These are phyloP conservation scores for Komagataella kurtzmanii DNA, from an alignment of 805 yeast genomes.

Conservation along the genomic window DNA sequence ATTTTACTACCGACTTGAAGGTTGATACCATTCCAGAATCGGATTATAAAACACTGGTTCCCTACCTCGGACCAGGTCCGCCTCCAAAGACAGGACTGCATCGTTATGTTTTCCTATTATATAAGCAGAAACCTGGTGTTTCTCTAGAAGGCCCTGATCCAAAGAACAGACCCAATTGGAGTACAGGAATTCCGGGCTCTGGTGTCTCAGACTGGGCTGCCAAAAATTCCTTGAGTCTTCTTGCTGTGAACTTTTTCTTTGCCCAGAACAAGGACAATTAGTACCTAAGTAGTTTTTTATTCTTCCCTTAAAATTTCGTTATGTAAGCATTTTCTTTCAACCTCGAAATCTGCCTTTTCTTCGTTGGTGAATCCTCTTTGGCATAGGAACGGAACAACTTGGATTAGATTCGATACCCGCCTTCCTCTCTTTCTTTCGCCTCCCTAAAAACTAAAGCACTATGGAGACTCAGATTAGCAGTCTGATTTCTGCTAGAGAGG, in stretches of 20 bases:
- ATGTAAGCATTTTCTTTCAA: neutral
- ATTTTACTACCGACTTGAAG: conserved; percentile 21
- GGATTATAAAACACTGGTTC: conserved; percentile 18
- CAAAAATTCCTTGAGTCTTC: conserved; percentile 46
- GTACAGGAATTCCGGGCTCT: conserved; percentile 66
- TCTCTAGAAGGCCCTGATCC: conserved; percentile 21
- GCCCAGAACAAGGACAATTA: conserved; percentile 43
- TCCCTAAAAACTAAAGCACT: neutral
- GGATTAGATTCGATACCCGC: neutral
- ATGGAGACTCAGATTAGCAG: conserved; percentile 1
- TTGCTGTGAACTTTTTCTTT: conserved; percentile 71
- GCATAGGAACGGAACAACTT: neutral
- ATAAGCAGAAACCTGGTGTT: conserved; percentile 42
- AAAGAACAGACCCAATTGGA: conserved; percentile 64
- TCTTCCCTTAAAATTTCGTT: too few relatives aligned
- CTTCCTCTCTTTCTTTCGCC: neutral
- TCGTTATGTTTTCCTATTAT: conserved; percentile 70
- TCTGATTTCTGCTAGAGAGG: conserved; percentile 4
- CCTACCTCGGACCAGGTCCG: conserved; percentile 82
- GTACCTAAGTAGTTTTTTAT: neutral
- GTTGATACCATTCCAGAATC: conserved; percentile 9
- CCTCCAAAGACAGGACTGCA: conserved; percentile 79
- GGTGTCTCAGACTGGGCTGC: conserved; percentile 70
- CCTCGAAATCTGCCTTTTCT: neutral
- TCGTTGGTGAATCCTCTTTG: neutral